phyloP scores from a whole-genome alignment of 169 alveolate genomes.

The Theileria orientalis region DNA sequence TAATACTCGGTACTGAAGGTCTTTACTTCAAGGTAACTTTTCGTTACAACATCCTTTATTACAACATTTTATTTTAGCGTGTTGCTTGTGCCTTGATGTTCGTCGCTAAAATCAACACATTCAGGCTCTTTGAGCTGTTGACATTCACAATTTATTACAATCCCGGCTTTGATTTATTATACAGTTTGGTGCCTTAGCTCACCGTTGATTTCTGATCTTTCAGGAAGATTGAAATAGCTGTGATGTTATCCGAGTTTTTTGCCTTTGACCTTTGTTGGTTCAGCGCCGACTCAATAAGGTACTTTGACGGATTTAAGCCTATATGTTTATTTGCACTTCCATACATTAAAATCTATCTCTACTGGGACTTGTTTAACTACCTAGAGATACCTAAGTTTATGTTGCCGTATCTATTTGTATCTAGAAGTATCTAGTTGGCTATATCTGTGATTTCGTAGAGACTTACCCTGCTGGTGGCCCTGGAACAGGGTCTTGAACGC shows the following conservation, averaged over 20 bases:
- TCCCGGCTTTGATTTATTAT: no score
- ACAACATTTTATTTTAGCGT: no score
- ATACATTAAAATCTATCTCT: background rate
- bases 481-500: slow-evolving; percentile 36
- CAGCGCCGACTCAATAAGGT: slow-evolving; percentile 56
- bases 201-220: no score
- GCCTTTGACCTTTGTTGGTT: slow-evolving; percentile 33
- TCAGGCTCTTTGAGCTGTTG: no score
- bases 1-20: no score
- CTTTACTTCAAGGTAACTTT: no score
- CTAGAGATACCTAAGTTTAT: background rate
- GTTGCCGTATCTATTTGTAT: background rate
- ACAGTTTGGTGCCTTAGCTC: no score
- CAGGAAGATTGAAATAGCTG: slow-evolving; percentile 42
- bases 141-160: no score
- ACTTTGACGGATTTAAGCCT: slow-evolving; percentile 65
- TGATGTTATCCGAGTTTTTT: slow-evolving; percentile 64
- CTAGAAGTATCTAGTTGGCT: background rate
- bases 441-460: background rate
- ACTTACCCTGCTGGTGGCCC: slow-evolving; percentile 28
- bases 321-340: no score
- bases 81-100: no score
- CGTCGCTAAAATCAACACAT: no score
- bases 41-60: no score
- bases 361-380: background rate